A percentile compares a stretch with the other conserved stretches of the same genome.
phyloP scores from a whole-genome alignment of 2,329 filamentous ascomycete species.

The Nannizziopsis arthrosporioides region DNA sequence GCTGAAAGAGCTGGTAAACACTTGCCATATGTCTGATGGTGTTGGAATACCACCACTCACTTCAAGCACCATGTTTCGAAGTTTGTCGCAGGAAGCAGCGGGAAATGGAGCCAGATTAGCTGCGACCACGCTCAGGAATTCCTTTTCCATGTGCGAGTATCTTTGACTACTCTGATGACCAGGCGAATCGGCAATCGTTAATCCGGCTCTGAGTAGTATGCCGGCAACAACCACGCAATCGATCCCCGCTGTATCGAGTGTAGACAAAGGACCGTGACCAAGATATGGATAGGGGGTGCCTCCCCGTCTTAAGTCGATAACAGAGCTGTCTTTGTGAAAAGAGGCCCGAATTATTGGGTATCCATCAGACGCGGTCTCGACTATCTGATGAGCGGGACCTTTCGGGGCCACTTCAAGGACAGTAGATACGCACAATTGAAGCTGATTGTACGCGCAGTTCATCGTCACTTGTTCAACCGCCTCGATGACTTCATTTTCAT shows the following conservation, averaged over 20 bases:
- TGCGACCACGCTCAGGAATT: constrained; percentile 5
- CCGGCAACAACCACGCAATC: constrained; percentile 28
- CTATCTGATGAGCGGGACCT: too few relatives aligned
- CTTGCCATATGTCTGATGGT: constrained; percentile 9
- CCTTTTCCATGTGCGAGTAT: not conserved
- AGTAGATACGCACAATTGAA: not conserved
- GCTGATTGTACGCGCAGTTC: not conserved
- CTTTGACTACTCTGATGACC: constrained; percentile 2
- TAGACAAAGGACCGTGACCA: constrained; percentile 25
- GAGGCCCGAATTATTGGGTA: constrained; percentile 16
- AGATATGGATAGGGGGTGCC: constrained; percentile 19
- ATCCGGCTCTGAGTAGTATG: constrained; percentile 28
- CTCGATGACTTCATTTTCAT: too few relatives aligned
- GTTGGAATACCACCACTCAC: not conserved
- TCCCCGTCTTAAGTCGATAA: constrained; percentile 16
- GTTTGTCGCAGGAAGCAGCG: constrained; percentile 1
- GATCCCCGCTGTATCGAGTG: constrained; percentile 19
- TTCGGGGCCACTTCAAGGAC: not conserved
- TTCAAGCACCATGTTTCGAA: constrained; percentile 1
- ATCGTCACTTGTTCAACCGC: not conserved
- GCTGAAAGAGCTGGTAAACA: constrained; percentile 5
- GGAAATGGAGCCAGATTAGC: constrained; percentile 9
- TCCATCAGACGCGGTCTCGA: not conserved
- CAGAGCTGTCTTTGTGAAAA: constrained; percentile 6
- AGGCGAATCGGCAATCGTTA: constrained; percentile 23